Conservation (phyloP, 2,329 filamentous ascomycete species). For the Rhinocladiella similis region DNA sequence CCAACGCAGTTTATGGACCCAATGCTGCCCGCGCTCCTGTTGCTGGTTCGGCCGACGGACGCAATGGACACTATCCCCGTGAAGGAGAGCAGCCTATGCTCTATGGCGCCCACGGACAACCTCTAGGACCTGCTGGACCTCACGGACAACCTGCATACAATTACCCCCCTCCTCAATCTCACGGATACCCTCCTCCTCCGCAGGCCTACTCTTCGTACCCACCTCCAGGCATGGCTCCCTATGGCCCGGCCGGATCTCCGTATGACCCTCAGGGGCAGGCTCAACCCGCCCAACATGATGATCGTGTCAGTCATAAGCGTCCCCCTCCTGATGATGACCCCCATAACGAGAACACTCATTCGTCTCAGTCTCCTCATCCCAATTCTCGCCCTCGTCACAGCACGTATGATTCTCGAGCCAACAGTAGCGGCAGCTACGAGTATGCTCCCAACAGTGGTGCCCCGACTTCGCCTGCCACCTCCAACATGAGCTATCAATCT, state of each 20-base stretch:
- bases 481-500: constrained; percentile 44
- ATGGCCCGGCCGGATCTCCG: constrained; percentile 17
- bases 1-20: constrained; percentile 63
- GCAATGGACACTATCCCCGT: constrained; percentile 27
- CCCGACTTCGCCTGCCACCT: constrained; percentile 47
- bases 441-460: constrained; percentile 50
- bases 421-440: constrained; percentile 38
- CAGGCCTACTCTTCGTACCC: constrained; percentile 27
- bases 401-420: constrained; percentile 42
- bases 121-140: constrained; percentile 40
- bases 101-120: constrained; percentile 53
- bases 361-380: constrained; percentile 36
- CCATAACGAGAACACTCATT: constrained; percentile 33
- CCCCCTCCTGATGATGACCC: constrained; percentile 32
- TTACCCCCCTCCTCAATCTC: constrained; percentile 43
- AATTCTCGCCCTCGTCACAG: constrained; percentile 39
- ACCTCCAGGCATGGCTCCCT: constrained; percentile 8
- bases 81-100: constrained; percentile 36
- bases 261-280: constrained; percentile 39
- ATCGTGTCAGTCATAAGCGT: constrained; percentile 46
- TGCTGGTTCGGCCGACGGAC: constrained; percentile 30
- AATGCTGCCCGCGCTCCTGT: constrained; percentile 38
- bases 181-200: constrained; percentile 30
- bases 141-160: constrained; percentile 34
- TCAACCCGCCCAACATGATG: constrained; percentile 38